Evolutionary conservation across 2,329 filamentous ascomycete species (phyloP).

Genomic region (Aspergillus fructus): DNA sequence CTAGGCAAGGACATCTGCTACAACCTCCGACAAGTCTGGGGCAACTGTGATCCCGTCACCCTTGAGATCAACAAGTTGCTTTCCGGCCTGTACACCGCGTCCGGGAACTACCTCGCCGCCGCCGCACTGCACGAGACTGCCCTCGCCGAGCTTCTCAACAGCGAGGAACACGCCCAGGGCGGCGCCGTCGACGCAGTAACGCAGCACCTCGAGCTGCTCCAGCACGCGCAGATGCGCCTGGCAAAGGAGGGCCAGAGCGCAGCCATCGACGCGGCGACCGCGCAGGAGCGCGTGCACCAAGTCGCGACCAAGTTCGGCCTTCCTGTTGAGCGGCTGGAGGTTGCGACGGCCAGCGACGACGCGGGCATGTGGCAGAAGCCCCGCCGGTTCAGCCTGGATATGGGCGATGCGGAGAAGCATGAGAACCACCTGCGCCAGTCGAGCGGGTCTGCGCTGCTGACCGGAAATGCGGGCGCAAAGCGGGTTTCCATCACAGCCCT

Average conservation of each 20-base stretch:
- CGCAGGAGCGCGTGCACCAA: conserved; percentile 27
- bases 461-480: conserved; percentile 26
- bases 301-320: conserved; percentile 30
- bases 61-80: conserved; percentile 52
- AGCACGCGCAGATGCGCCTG: conserved; percentile 28
- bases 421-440: conserved; percentile 31
- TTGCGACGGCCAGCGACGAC: conserved; percentile 20
- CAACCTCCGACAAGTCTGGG: conserved; percentile 55
- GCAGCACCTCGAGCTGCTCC: conserved; percentile 32
- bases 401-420: conserved; percentile 29
- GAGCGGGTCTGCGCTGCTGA: conserved; percentile 28
- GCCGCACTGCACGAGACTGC: conserved; percentile 32
- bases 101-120: conserved; percentile 30
- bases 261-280: conserved; percentile 18
- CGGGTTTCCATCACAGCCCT: conserved; percentile 23
- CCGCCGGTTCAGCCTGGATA: conserved; percentile 33
- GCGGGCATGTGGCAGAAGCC: conserved; percentile 34
- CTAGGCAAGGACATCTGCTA: conserved; percentile 57
- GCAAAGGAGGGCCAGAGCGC: conserved; percentile 20
- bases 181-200: conserved; percentile 24
- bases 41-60: conserved; percentile 48
- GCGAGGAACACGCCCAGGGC: conserved; percentile 21
- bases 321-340: conserved; percentile 22
- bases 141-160: conserved; percentile 30
- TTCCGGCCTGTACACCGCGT: conserved; percentile 50